Percentiles rank a stretch among this genome's conserved stretches.
These are phyloP conservation scores for Naegleria lovaniensis DNA, from an alignment of 208 protist species.

Conservation along the genomic window DNA sequence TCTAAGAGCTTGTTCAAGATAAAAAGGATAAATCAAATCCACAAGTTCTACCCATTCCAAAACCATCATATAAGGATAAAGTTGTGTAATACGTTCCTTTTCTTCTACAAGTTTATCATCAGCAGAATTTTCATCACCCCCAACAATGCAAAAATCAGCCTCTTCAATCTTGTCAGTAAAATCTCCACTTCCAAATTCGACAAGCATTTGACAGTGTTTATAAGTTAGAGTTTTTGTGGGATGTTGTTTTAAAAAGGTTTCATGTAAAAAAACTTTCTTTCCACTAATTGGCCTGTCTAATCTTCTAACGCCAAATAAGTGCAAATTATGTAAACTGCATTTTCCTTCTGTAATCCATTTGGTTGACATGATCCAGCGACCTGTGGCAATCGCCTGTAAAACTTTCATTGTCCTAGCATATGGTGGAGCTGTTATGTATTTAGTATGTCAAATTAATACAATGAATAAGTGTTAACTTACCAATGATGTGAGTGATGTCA, in stretches of 20 bases:
- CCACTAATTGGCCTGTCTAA: background rate
- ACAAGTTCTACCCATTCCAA: background rate
- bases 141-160: background rate
- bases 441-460: too few species aligned
- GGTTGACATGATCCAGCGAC: background rate
- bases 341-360: slow-evolving; percentile 3
- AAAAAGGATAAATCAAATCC: background rate
- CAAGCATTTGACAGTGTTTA: background rate
- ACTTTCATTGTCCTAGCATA: slow-evolving; percentile 4
- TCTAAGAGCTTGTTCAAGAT: background rate
- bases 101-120: background rate
- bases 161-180: background rate
- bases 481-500: background rate
- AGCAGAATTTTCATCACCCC: background rate
- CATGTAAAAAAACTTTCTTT: background rate
- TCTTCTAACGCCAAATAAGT: background rate
- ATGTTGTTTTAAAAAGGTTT: background rate
- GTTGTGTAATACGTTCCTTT: background rate
- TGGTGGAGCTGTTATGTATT: background rate
- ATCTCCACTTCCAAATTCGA: background rate
- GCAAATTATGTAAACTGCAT: background rate
- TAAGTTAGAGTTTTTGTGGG: background rate
- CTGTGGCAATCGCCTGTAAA: background rate
- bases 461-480: too few species aligned
- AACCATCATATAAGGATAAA: background rate